Evolutionary conservation across 768 basidiomycete species (phyloP).

Genomic region (Pleurotus ostreatus): DNA sequence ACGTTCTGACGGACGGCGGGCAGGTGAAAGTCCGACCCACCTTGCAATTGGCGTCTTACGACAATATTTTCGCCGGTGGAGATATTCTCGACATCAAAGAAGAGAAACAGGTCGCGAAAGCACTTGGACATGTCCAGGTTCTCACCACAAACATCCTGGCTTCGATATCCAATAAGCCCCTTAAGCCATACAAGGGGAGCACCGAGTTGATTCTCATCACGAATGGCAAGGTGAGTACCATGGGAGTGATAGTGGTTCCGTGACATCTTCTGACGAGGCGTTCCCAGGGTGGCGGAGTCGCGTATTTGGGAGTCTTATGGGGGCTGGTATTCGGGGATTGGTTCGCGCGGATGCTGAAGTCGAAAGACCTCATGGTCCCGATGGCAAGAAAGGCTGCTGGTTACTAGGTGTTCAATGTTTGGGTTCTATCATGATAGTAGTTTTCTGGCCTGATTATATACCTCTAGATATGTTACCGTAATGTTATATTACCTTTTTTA

Average conservation of each 20-base stretch:
- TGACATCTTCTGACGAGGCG: not conserved
- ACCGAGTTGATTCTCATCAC: constrained; percentile 52
- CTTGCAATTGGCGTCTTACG: constrained; percentile 47
- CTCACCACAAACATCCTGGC: constrained; percentile 46
- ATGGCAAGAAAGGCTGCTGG: not conserved
- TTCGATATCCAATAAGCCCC: constrained; percentile 29
- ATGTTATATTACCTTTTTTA: too few relatives aligned
- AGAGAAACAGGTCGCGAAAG: constrained; percentile 55
- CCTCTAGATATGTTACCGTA: too few relatives aligned
- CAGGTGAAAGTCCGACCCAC: constrained; percentile 52
- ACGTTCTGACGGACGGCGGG: constrained; percentile 33
- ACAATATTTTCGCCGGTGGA: constrained; percentile 60
- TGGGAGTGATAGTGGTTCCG: not conserved
- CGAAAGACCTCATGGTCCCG: constrained; percentile 18
- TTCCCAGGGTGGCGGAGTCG: constrained; percentile 30
- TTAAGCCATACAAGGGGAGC: constrained; percentile 45
- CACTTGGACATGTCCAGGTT: constrained; percentile 37
- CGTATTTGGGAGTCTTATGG: constrained; percentile 37
- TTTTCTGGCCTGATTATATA: too few relatives aligned
- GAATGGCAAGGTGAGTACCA: constrained; percentile 40
- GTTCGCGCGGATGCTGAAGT: constrained; percentile 27
- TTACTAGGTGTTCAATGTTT: not conserved
- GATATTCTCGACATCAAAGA: constrained; percentile 63
- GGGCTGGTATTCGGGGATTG: constrained; percentile 42
- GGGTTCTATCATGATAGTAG: too few relatives aligned